Conservation (phyloP, 202 grass and related monocot genomes). For the Hordeum pubiflorum region DNA sequence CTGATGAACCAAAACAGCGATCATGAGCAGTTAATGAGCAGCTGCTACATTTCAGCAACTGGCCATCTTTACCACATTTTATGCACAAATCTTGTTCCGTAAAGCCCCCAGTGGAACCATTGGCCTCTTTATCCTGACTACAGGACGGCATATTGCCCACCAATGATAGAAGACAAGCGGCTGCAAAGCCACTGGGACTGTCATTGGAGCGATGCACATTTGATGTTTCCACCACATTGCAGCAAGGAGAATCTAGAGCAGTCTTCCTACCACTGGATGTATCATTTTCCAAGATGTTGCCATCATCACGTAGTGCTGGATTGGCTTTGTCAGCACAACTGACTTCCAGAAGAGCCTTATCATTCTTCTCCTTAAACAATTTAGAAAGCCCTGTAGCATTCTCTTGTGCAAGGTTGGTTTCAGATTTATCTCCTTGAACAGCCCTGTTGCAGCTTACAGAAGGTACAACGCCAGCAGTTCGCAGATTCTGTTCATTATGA, state of each 20-base stretch:
- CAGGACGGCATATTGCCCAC: neutral
- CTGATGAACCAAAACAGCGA: constrained; percentile 17
- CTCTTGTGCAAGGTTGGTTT: constrained; percentile 8
- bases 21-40: constrained; percentile 30
- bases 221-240: neutral
- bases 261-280: neutral
- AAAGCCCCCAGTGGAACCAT: neutral
- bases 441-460: neutral
- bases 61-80: constrained; percentile 29
- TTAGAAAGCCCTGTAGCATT: neutral
- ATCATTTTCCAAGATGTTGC: constrained; percentile 8
- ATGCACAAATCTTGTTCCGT: constrained; percentile 28
- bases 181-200: constrained; percentile 3
- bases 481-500: neutral
- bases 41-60: constrained; percentile 31
- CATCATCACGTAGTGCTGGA: constrained; percentile 23
- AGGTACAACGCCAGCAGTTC: neutral
- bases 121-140: neutral
- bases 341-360: neutral
- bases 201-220: constrained; percentile 10
- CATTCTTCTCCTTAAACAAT: neutral
- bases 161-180: neutral
- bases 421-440: constrained; percentile 20
- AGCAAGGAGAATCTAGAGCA: neutral
- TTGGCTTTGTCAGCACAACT: constrained; percentile 4